phyloP scores from a whole-genome alignment of 2,329 filamentous ascomycete genomes.

The Sporothrix euskadiensis region DNA sequence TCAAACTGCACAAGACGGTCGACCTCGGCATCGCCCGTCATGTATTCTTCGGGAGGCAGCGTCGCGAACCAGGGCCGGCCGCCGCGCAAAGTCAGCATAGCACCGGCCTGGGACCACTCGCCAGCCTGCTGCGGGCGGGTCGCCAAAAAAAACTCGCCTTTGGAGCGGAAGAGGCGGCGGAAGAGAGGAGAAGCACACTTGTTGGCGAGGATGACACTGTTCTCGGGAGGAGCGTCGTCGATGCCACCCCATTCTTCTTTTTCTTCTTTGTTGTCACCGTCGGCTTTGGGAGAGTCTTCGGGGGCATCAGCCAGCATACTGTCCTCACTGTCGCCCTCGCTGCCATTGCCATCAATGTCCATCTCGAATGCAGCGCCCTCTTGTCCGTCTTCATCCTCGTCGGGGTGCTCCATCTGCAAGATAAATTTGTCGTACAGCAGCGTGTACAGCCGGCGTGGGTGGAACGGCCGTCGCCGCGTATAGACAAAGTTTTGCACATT shows the following conservation, averaged over 20 bases:
- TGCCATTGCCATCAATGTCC: conserved; percentile 31
- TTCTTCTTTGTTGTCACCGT: conserved; percentile 34
- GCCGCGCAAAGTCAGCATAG: conserved; percentile 61
- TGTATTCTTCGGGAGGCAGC: conserved; percentile 53
- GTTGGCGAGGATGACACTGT: conserved; percentile 52
- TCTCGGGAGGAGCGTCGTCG: conserved; percentile 44
- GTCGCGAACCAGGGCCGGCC: conserved; percentile 62
- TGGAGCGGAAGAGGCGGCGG: conserved; percentile 60
- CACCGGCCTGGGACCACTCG: conserved; percentile 65
- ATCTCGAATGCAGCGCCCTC: conserved; percentile 34
- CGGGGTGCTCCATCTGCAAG: conserved; percentile 48
- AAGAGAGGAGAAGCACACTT: conserved; percentile 58
- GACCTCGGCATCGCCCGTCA: conserved; percentile 49
- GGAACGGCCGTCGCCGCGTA: conserved; percentile 56
- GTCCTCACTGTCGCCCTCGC: conserved; percentile 7
- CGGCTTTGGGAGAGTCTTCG: conserved; percentile 13
- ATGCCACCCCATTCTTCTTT: conserved; percentile 36
- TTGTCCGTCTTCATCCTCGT: conserved; percentile 38
- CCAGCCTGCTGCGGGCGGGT: conserved; percentile 57
- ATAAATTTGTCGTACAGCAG: conserved; percentile 54
- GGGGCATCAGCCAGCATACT: neutral
- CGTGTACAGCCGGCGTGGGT: conserved; percentile 49
- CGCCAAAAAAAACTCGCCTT: conserved; percentile 62
- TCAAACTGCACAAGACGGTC: conserved; percentile 53
- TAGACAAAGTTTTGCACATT: conserved; percentile 73